Base-by-base conservation (phyloP, 2,329 filamentous ascomycete species). In the Septoria linicola region DNA sequence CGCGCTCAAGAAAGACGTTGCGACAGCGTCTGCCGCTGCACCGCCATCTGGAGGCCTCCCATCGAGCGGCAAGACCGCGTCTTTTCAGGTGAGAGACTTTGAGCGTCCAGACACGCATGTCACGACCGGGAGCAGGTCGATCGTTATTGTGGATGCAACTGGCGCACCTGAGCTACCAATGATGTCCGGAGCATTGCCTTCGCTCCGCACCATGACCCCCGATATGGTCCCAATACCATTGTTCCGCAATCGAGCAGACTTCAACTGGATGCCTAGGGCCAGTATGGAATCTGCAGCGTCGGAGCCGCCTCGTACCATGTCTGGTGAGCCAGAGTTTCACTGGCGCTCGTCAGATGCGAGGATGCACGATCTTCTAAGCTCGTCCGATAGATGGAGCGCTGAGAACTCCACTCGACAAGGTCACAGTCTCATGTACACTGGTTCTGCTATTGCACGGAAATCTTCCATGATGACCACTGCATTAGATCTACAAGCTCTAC, bases 121-220 rank as follows among this genome's bases (percentile, higher is more conserved):
- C 37, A 93, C 89, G 0, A 77, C 78, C 8, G 88, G 89, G n/a
- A 95, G 89, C 74, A 86, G 91, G 65, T 95, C 89, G 0, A 95
- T 96, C 59, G 79, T 96, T 49, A 95, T 96, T 63, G 83, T 95
- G 30, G 88, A 95, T 60, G 80, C 80, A 57, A 82, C 80, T 52
- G 82, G 82, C 25, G 85, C 84, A 0, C 59, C 60, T 27, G 54
- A 60, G 39, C n/a, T 59, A 10, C 56, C 60, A 4, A 53, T 55
- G 40, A 57, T 58, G 35, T 54, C 57, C 14, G 55, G 59, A 19
- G 60, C 52, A 5, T 36, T 66, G 27, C 61, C 61, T 23, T 63
- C 64, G 8, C 52, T 63, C 5, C 62, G 56, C 40, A 61, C 59
- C n/a, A 59, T 54, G 59, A 60, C 61, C 1, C 54, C 45, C 6